Conservation (phyloP, 2,329 filamentous ascomycete species). For the Bimuria novae-zelandiae region DNA sequence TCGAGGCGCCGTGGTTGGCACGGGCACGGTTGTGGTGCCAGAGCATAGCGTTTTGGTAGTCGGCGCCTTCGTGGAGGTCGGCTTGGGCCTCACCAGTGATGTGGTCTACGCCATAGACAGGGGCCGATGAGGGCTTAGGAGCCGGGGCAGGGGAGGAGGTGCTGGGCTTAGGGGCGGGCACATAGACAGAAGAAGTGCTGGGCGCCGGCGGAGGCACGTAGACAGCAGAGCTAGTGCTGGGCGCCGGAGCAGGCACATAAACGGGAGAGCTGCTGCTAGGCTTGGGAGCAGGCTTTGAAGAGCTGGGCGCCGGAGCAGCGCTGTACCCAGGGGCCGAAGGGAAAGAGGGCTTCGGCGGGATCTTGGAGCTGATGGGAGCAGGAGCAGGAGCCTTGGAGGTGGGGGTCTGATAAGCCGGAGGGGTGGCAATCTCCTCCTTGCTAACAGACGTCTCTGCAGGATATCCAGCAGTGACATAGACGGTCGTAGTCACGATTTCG, state of each 20-base stretch:
- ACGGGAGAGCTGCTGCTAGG: not conserved
- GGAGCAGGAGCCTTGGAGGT: not conserved
- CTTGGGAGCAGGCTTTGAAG: not conserved
- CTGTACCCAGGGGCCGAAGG: not conserved
- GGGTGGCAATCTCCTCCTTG: slow-evolving; percentile 9
- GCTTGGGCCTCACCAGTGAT: slow-evolving; percentile 31
- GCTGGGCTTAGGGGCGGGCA: not conserved
- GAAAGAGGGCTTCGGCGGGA: slow-evolving; percentile 1
- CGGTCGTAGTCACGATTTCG: slow-evolving; percentile 26
- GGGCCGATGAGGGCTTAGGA: slow-evolving; percentile 13
- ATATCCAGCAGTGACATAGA: slow-evolving; percentile 22
- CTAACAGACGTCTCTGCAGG: not conserved
- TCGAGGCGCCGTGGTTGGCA: slow-evolving; percentile 73
- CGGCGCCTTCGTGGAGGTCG: slow-evolving; percentile 25
- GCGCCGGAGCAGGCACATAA: slow-evolving; percentile 1
- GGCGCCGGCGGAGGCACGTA: slow-evolving; percentile 1
- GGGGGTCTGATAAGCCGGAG: not conserved
- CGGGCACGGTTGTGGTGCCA: slow-evolving; percentile 88
- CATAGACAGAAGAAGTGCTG: not conserved
- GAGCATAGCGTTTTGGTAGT: slow-evolving; percentile 49
- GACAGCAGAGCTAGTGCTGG: not conserved
- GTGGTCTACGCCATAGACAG: slow-evolving; percentile 18
- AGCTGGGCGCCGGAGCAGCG: slow-evolving; percentile 5
- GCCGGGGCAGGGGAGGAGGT: slow-evolving; percentile 2
- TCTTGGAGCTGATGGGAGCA: not conserved